A percentile compares a stretch with the other conserved stretches of the same genome.
Evolutionary conservation across 2,329 filamentous ascomycete species (phyloP).

Genomic region (Pseudogymnoascus sp.): DNA sequence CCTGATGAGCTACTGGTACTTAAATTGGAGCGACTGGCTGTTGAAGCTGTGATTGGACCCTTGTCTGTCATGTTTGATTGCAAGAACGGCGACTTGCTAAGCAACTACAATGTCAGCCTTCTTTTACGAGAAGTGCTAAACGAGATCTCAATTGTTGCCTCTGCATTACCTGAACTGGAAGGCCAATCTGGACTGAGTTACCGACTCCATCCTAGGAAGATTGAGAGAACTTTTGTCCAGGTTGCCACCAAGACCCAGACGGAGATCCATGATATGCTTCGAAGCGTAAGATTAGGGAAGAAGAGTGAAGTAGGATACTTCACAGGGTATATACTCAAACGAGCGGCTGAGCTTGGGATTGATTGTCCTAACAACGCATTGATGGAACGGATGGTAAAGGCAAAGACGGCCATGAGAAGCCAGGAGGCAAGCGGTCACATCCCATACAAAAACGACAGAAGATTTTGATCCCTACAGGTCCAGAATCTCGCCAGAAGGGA

Average conservation of each 20-base stretch:
- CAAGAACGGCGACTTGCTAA: constrained; percentile 61
- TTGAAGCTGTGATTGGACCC: constrained; percentile 70
- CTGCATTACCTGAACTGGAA: constrained; percentile 63
- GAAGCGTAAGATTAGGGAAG: constrained; percentile 51
- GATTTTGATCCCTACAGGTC: background rate
- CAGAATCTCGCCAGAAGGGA: background rate
- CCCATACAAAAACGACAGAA: constrained; percentile 14
- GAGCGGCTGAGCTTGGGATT: constrained; percentile 66
- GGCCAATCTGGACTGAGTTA: constrained; percentile 43
- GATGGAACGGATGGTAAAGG: constrained; percentile 64
- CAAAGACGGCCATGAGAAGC: constrained; percentile 41
- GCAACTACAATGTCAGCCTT: constrained; percentile 55
- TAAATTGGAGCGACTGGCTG: constrained; percentile 72
- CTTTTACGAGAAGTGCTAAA: constrained; percentile 63
- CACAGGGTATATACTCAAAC: constrained; percentile 77
- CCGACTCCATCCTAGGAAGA: constrained; percentile 51
- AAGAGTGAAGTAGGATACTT: constrained; percentile 73
- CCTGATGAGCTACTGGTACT: constrained; percentile 56
- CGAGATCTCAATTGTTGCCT: constrained; percentile 67
- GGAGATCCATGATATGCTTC: constrained; percentile 52
- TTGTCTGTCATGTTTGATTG: constrained; percentile 72
- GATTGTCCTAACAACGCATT: constrained; percentile 63
- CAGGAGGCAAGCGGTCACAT: constrained; percentile 22
- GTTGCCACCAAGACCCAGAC: constrained; percentile 45
- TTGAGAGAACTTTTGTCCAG: constrained; percentile 50